Conservation (phyloP, 2,329 filamentous ascomycete genomes). For the Ceratocystis smalleyi region DNA sequence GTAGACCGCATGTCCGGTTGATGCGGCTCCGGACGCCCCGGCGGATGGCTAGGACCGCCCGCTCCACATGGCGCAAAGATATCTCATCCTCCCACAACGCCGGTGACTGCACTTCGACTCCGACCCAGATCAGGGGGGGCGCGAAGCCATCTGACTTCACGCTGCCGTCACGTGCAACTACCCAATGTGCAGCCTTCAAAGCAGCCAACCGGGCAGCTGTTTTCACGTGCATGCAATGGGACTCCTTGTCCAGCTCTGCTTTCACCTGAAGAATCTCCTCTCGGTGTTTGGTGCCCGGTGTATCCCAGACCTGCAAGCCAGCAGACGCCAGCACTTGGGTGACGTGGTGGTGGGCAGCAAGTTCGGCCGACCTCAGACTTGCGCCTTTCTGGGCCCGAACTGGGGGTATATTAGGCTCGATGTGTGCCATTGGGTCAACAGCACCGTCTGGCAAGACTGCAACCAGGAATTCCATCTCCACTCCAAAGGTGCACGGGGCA, state of each 20-base stretch:
- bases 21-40: conserved; percentile 23
- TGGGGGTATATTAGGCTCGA: background rate
- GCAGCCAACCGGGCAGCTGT: background rate
- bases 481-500: conserved; percentile 20
- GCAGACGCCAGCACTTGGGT: conserved; percentile 19
- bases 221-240: background rate
- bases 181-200: background rate
- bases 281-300: background rate
- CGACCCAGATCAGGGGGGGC: conserved; percentile 17
- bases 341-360: conserved; percentile 15
- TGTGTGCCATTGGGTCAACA: conserved; percentile 12
- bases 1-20: conserved; percentile 25
- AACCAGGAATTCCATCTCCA: conserved; percentile 20
- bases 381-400: background rate
- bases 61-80: conserved; percentile 22
- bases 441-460: conserved; percentile 19
- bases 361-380: background rate
- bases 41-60: conserved; percentile 24
- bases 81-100: conserved; percentile 23
- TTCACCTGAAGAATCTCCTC: background rate
- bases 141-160: background rate
- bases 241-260: background rate
- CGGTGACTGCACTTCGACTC: conserved; percentile 25
- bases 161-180: background rate
- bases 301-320: conserved; percentile 19